Base-by-base conservation (phyloP, 2,329 filamentous ascomycete species). In the Chrysoporthe deuterocubensis region DNA sequence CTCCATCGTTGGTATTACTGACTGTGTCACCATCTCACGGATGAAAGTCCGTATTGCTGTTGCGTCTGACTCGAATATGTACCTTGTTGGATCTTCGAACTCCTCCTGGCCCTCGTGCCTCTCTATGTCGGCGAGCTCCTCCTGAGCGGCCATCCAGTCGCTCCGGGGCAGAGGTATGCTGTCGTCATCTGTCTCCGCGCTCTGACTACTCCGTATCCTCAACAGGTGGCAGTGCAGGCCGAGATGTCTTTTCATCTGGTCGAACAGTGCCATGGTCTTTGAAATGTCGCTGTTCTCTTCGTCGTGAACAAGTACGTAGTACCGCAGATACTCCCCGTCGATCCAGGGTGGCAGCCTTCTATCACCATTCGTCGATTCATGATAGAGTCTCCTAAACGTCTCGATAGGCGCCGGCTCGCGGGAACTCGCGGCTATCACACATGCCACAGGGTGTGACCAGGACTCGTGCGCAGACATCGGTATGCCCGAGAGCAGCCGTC, bases 241-340 rank as follows among this genome's bases (percentile, higher is more conserved):
- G 71, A 99, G 93, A 79, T 97, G 93, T n/a, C 96, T 89, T 80
- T 98, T 99, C 96, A 99, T 99, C 78, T 97, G 93, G 73, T 99
- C 96, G 78, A 97, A 99, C 40, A 98, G 83, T 21, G 89, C 88
- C 78, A 95, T 95, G 14, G 94, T 97, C 79, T 94, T 92, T 48
- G 89, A 88, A 70, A 98, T 97, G 76, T 99, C 94, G 75, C 97
- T 95, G 70, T 89, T 89, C 76, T 99, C 96, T 80, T 99, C 96
- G 73, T 99, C 96, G 75, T 99, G 96, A 21, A 99, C 91, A 54
- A 99, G 83, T 18, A 99, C 92, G 79, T 99, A 99, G 79, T 99
- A 99, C 71, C 96, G 88, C 71, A 99, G 82, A 77, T 96, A 99
- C 70, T 98, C 94, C 42, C 92, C 90, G 75, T 97, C 90, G 0